Evolutionary conservation across 2,329 filamentous ascomycete species (phyloP), one percentile per base, ranked within the genome.

Genomic region (Aspergillus sp.): DNA sequence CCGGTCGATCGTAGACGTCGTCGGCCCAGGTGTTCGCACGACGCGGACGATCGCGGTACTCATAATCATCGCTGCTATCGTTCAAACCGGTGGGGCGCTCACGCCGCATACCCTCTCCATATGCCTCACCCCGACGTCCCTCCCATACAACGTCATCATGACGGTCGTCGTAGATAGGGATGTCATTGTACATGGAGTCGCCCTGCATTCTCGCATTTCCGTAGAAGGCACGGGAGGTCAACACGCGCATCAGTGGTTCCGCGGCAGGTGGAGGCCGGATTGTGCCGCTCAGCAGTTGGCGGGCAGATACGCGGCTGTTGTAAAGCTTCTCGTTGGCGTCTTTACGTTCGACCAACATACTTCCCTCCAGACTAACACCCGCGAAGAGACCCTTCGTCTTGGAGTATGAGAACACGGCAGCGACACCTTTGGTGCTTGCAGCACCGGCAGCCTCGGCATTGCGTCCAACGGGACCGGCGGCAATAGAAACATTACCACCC

Each of bases 291-390:
- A 99, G 83, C 42, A 99, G 83, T 69, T 96, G 88, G 57, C 81
- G 78, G 13, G 94, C 94, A 7, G 89, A 91, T 71, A 89, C 83
- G 56, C 88, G 85, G 53, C 87, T 84, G 57, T 90, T 89, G 72
- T 99, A 99, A 56, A 99, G 82, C 76, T 96, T 96, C 76, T 96
- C 89, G 69, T 99, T 99, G 63, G 94, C 94, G 73, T 99, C 94
- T 75, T 91, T 88, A 58, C 94, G 85, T 77, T 99, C 94, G 58
- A 97, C 89, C 59, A 99, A 87, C 49, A 89, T 91, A 56, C 88
- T 93, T 19, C 94, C 94, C 72, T 99, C 94, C 60, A 99, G 78
- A 62, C 89, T 95, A 45, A 99, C 92, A 68, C 94, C 94, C 4
- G 94, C 94, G 64, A 99, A 99, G 29, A 99, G 78, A 17, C 94